Evolutionary conservation across 495 filamentous ascomycete species (phyloP).

Genomic region (Usnea hakonensis): DNA sequence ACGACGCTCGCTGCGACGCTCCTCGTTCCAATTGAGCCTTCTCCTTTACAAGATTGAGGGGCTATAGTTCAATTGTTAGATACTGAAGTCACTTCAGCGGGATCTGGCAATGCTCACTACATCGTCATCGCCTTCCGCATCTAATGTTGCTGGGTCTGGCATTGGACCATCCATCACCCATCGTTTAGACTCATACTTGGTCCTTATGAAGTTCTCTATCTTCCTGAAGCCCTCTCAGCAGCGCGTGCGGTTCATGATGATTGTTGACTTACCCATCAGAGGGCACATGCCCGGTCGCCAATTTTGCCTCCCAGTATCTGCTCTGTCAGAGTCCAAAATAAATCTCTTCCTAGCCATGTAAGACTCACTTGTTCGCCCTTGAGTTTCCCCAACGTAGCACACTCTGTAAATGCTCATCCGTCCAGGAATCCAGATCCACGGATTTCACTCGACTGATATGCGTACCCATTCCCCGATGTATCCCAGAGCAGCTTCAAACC

Average conservation of each 20-base stretch:
- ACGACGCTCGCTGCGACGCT: constrained; percentile 42
- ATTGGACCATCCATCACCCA: constrained; percentile 97
- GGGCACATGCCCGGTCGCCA: constrained; percentile 85
- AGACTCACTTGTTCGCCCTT: constrained; percentile 77
- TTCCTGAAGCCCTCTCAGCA: constrained; percentile 46
- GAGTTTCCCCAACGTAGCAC: constrained; percentile 91
- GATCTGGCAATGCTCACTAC: constrained; percentile 42
- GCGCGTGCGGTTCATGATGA: background rate
- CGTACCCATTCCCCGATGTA: constrained; percentile 97
- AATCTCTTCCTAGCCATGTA: background rate
- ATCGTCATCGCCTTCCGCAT: constrained; percentile 78
- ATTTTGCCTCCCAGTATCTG: constrained; percentile 91
- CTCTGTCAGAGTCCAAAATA: constrained; percentile 5
- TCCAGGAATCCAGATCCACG: constrained; percentile 96
- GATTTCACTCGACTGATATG: constrained; percentile 98
- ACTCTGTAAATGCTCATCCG: constrained; percentile 91
- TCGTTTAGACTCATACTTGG: constrained; percentile 95
- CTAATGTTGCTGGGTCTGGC: constrained; percentile 82
- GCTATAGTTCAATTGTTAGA: constrained; percentile 34
- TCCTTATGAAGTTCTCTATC: constrained; percentile 98
- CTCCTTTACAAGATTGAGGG: constrained; percentile 65
- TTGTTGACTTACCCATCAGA: constrained; percentile 65
- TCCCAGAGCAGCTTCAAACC: constrained; percentile 70
- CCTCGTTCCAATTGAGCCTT: constrained; percentile 61
- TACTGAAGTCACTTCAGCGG: background rate